Conservation (phyloP, 2,329 filamentous ascomycete genomes). For the Karstenula rhodostoma region DNA sequence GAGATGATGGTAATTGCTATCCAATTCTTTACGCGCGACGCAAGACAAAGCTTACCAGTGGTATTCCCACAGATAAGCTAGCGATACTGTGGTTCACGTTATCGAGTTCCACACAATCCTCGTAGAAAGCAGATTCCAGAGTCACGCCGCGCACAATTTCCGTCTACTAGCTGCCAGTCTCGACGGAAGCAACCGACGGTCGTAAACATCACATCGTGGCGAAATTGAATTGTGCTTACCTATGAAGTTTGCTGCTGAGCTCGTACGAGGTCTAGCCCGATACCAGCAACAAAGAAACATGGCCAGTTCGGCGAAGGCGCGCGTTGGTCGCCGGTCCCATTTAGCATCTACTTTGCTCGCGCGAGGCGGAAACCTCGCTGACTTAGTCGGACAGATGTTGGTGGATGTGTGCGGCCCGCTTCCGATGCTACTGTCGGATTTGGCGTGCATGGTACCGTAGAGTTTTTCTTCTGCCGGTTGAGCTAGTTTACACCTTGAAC, state of each 20-base stretch:
- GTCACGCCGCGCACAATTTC: neutral
- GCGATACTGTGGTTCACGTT: neutral
- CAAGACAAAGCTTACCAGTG: neutral
- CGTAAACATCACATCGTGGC: neutral
- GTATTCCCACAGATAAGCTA: neutral
- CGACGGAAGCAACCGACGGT: neutral
- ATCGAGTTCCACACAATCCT: neutral
- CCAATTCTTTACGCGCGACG: neutral
- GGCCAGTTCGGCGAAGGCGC: neutral
- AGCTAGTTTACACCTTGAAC: too few species aligned
- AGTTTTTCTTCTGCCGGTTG: too few species aligned
- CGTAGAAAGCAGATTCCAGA: neutral
- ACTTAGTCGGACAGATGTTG: neutral
- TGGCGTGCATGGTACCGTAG: neutral
- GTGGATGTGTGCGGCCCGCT: slow-evolving; percentile 1
- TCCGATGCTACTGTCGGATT: slow-evolving; percentile 7
- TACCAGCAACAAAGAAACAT: neutral
- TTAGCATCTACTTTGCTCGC: neutral
- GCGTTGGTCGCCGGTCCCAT: neutral
- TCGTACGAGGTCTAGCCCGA: slow-evolving; percentile 3
- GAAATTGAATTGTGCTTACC: neutral
- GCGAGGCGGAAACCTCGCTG: neutral
- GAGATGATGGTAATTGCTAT: neutral
- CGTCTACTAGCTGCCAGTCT: too few species aligned
- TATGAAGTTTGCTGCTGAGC: neutral